Conservation (phyloP, 495 filamentous ascomycete genomes). For the Penicillium coffeae region DNA sequence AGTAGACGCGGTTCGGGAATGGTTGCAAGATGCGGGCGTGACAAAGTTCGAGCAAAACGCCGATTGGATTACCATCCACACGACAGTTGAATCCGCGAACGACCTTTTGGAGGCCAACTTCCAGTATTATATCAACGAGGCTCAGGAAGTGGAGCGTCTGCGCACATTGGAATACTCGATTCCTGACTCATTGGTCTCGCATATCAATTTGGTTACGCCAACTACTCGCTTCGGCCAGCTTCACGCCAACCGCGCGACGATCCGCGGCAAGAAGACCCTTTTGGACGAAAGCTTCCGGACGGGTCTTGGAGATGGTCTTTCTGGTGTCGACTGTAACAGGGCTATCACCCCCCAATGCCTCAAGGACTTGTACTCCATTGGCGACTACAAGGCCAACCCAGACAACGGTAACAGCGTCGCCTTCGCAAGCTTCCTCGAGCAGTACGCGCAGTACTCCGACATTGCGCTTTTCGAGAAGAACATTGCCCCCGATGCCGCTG, state of each 20-base stretch:
- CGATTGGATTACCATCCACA: constrained; percentile 60
- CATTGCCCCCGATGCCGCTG: constrained; percentile 49
- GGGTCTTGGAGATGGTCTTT: background rate
- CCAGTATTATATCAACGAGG: constrained; percentile 46
- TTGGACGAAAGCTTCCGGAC: constrained; percentile 19
- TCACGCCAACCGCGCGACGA: constrained; percentile 30
- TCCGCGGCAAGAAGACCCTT: constrained; percentile 24
- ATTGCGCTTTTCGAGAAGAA: constrained; percentile 51
- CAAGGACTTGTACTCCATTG: constrained; percentile 56
- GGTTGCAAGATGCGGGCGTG: constrained; percentile 49
- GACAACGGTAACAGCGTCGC: constrained; percentile 49
- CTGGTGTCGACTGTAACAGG: constrained; percentile 33
- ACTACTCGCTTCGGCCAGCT: constrained; percentile 55
- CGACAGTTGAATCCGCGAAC: constrained; percentile 52
- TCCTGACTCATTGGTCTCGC: constrained; percentile 44
- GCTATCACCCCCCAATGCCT: constrained; percentile 60
- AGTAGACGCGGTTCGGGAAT: constrained; percentile 37
- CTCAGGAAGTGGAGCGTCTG: constrained; percentile 39
- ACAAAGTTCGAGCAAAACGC: constrained; percentile 48
- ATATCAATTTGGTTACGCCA: constrained; percentile 52
- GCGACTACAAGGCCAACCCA: constrained; percentile 42
- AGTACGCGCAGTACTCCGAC: constrained; percentile 60
- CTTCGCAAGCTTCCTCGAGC: constrained; percentile 65
- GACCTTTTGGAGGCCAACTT: constrained; percentile 54
- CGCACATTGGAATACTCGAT: constrained; percentile 60